These are phyloP conservation scores for Penicillium brevicompactum DNA, from an alignment of 2,329 filamentous ascomycete species.

Conservation along the genomic window DNA sequence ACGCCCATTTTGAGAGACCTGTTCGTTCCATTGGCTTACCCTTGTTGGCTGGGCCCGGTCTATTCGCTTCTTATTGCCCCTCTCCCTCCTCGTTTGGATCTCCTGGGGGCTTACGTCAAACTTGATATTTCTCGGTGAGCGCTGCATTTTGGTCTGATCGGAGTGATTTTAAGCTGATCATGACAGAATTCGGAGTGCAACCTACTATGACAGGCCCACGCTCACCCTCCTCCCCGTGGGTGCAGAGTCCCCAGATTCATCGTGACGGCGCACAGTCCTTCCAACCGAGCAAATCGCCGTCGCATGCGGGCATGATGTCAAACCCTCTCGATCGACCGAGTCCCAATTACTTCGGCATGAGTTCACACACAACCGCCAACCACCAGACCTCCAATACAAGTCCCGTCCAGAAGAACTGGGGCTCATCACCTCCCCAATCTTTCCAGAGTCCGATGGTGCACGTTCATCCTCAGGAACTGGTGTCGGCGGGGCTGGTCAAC, in stretches of 20 bases:
- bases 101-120: neutral
- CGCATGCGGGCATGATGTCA: conserved; percentile 20
- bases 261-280: conserved; percentile 19
- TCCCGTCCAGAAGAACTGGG: conserved; percentile 73
- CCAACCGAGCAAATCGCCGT: conserved; percentile 23
- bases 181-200: conserved; percentile 13
- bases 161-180: conserved; percentile 1
- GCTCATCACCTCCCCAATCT: conserved; percentile 67
- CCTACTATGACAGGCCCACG: conserved; percentile 35
- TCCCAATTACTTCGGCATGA: conserved; percentile 85
- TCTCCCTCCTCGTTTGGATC: conserved; percentile 6
- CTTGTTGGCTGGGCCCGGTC: conserved; percentile 20
- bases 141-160: neutral
- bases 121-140: neutral
- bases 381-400: conserved; percentile 62
- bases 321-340: conserved; percentile 50
- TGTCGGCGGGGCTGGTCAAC: conserved; percentile 77
- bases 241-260: conserved; percentile 26
- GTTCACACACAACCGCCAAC: conserved; percentile 63
- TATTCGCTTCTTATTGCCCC: conserved; percentile 20
- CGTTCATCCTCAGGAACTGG: conserved; percentile 61
- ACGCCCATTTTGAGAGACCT: conserved; percentile 2
- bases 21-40: conserved; percentile 4
- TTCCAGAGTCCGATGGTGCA: conserved; percentile 51
- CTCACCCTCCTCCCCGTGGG: conserved; percentile 38